These are phyloP conservation scores for Russula sp. DNA, from an alignment of 768 basidiomycete species.

Conservation along the genomic window DNA sequence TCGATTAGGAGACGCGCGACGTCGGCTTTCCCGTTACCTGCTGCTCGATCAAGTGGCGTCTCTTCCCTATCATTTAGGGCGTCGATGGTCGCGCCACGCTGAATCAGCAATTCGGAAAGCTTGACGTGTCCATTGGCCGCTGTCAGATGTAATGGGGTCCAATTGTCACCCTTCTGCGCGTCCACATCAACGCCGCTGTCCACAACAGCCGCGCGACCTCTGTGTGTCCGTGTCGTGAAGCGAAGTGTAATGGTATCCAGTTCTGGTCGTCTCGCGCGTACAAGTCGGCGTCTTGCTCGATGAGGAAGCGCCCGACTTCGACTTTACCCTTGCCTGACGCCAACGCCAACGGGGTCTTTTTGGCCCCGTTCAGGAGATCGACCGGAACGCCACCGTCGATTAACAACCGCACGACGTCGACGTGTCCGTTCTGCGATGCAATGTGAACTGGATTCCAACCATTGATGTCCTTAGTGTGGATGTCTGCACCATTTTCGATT, in stretches of 20 bases:
- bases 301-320: background rate
- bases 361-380: background rate
- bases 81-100: background rate
- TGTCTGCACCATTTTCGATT: background rate
- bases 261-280: background rate
- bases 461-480: background rate
- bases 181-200: background rate
- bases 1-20: constrained; percentile 11
- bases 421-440: constrained; percentile 2
- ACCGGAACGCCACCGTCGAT: background rate
- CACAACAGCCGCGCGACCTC: background rate
- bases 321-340: background rate
- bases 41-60: constrained; percentile 14
- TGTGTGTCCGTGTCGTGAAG: background rate
- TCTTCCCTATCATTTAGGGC: background rate
- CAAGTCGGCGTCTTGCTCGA: constrained; percentile 3
- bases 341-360: background rate
- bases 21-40: constrained; percentile 1
- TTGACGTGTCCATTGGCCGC: background rate
- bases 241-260: constrained; percentile 6
- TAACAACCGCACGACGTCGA: background rate
- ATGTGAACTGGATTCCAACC: background rate
- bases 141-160: background rate
- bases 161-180: background rate
- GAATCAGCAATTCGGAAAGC: background rate